Evolutionary conservation across 2,329 filamentous ascomycete species (phyloP), one percentile per base, ranked within the genome.

Genomic region (Cytospora piceicola): DNA sequence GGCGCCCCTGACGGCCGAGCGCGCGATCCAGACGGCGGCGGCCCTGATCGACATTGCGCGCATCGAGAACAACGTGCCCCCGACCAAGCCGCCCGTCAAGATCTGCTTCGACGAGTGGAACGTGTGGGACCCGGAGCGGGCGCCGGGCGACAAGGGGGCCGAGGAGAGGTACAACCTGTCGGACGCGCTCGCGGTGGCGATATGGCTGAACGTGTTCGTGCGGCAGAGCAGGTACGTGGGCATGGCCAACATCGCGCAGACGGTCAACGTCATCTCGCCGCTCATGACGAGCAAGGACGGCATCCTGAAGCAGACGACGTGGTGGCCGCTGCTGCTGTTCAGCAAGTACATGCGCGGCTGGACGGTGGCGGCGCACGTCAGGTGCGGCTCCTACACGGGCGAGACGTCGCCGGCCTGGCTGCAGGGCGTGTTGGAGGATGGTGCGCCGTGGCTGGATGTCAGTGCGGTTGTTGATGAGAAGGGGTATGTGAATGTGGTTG

Each of bases 21-120:
- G 90, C 32, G 88, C 89, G 4, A 93, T 93, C 70, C 83, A 92
- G 73, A 88, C 92, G 69, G 83, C 89, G 3, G 85, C 85, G 2
- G 80, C 83, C 0, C 79, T 93, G 2, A 92, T 93, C 70, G 90
- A 93, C 73, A 84, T 93, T 1, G 90, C 90, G 0, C 82, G 88
- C 39, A 88, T 92, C 72, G 88, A 92, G 74, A 89, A 90, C 75
- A 78, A 80, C 51, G 83, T 90, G 0, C 83, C 88, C 0, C 77
- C 82, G 0, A 79, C 80, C 0, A 84, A 88, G n/a, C 84, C 85
- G 4, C 80, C 84, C 4, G 89, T 87, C 56, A 89, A 83, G 60
- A 92, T 94, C 74, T 93, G 90, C 80, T 93, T 93, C 73, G 91
- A 94, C 74, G 90, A 93, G 76, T 93, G 91, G 91, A 94, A 93